Percentiles rank a stretch among this genome's conserved stretches.
These are phyloP conservation scores for Xylaria sp. DNA, from an alignment of 2,329 filamentous ascomycete species.

Conservation along the genomic window DNA sequence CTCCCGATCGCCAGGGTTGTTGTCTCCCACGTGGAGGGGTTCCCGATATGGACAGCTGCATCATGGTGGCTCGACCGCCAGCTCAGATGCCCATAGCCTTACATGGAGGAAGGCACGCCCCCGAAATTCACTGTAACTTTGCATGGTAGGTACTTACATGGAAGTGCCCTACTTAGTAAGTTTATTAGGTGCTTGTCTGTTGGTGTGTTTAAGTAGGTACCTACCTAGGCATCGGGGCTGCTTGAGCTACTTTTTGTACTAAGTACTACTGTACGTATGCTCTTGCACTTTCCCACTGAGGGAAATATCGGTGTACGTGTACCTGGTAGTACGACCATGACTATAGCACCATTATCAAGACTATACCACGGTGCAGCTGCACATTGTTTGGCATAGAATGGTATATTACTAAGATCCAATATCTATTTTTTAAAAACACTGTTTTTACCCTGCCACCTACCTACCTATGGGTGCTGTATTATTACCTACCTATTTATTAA, in stretches of 20 bases:
- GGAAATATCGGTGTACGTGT: background rate
- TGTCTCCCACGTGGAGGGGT: slow-evolving; percentile 23
- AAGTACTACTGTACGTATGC: no score
- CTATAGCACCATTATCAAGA: background rate
- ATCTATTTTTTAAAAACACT: no score
- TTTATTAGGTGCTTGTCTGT: no score
- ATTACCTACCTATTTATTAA: background rate
- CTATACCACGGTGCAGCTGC: background rate
- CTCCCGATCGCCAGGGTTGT: background rate
- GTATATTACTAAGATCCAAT: background rate
- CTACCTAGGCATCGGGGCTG: no score
- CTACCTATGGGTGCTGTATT: background rate
- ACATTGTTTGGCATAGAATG: background rate
- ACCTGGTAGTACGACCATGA: background rate
- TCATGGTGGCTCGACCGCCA: slow-evolving; percentile 14
- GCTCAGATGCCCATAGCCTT: background rate
- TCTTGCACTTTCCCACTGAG: background rate
- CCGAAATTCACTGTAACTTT: background rate
- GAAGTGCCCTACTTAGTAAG: no score
- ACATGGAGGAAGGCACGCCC: background rate
- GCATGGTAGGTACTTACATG: no score
- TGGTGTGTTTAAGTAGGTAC: no score
- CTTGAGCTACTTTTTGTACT: background rate
- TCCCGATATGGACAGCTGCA: slow-evolving; percentile 26
- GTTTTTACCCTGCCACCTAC: background rate